A percentile compares a stretch with the other conserved stretches of the same genome.
Conservation (phyloP, 192 early-diverging fungal species). For the Coemansia sp. region DNA sequence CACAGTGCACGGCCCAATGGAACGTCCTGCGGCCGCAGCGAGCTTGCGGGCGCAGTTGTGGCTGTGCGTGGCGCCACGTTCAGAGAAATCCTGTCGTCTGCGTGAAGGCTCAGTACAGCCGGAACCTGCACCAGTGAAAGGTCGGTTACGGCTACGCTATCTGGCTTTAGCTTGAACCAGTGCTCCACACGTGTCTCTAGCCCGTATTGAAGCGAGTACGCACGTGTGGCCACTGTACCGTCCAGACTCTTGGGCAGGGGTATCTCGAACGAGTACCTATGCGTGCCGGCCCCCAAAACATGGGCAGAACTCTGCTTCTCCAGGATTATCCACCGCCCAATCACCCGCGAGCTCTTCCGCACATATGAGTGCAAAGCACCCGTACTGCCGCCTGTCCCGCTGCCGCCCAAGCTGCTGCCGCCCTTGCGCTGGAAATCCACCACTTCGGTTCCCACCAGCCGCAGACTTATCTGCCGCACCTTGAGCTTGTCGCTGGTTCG, state of each 20-base stretch:
- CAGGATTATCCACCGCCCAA: conserved; percentile 27
- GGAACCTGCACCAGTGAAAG: conserved; percentile 32
- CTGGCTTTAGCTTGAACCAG: conserved; percentile 37
- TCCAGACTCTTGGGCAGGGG: conserved; percentile 25
- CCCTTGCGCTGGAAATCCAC: conserved; percentile 21
- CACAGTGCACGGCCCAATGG: conserved; percentile 25
- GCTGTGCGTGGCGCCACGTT: background rate
- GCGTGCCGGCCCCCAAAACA: conserved; percentile 21
- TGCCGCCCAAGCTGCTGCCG: background rate
- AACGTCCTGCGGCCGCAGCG: conserved; percentile 3
- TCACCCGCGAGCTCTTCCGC: conserved; percentile 25
- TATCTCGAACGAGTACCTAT: conserved; percentile 36
- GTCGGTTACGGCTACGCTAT: conserved; percentile 1
- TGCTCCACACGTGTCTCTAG: conserved; percentile 33
- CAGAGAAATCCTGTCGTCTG: conserved; percentile 39
- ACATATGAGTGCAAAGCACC: conserved; percentile 16
- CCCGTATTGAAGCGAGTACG: conserved; percentile 27
- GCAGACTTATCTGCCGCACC: conserved; percentile 27
- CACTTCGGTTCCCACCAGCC: conserved; percentile 26
- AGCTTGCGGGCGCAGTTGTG: background rate
- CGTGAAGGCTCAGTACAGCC: conserved; percentile 25
- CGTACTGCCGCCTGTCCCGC: background rate
- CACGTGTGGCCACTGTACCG: conserved; percentile 11
- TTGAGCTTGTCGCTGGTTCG: conserved; percentile 26
- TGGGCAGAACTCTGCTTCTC: conserved; percentile 7